phyloP scores from a whole-genome alignment of 352 stramenopile species.

The Phytophthora boehmeriae region DNA sequence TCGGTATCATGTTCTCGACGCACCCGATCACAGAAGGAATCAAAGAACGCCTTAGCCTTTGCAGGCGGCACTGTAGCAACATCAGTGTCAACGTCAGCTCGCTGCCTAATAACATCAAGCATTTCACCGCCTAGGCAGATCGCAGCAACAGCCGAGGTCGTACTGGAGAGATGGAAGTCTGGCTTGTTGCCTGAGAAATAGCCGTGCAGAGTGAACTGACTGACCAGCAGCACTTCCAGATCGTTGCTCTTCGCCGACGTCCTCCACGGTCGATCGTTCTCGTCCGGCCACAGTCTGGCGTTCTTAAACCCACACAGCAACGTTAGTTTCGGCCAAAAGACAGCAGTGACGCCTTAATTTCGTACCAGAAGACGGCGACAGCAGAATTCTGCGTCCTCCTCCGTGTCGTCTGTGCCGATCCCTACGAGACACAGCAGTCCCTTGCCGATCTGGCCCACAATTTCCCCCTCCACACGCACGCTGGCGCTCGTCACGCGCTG shows the following conservation, averaged over 20 bases:
- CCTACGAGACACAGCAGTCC: conserved; percentile 83
- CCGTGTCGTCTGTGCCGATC: conserved; percentile 76
- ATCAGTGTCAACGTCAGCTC: background rate
- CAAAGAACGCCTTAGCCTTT: conserved; percentile 76
- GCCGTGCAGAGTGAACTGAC: conserved; percentile 87
- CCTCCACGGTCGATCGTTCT: conserved; percentile 61
- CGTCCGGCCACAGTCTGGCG: conserved; percentile 77
- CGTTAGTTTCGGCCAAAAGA: background rate
- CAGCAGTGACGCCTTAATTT: background rate
- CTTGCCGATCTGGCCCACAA: conserved; percentile 78
- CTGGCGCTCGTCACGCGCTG: conserved; percentile 82
- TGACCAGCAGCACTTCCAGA: conserved; percentile 86
- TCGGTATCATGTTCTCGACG: conserved; percentile 57
- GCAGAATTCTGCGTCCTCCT: conserved; percentile 85
- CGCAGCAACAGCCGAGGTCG: conserved; percentile 3
- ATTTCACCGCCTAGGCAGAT: background rate
- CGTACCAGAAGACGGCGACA: conserved; percentile 78
- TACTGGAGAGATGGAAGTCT: conserved; percentile 87
- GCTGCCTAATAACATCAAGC: background rate
- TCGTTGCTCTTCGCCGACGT: conserved; percentile 65
- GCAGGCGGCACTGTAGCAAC: conserved; percentile 58
- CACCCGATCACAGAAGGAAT: conserved; percentile 75
- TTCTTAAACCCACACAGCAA: conserved; percentile 47
- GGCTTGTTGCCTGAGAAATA: conserved; percentile 87
- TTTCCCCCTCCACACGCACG: conserved; percentile 76